Evolutionary conservation across 225 moss, liverwort and hornwort genomes (phyloP).

Genomic region (Sphagnum contortum): DNA sequence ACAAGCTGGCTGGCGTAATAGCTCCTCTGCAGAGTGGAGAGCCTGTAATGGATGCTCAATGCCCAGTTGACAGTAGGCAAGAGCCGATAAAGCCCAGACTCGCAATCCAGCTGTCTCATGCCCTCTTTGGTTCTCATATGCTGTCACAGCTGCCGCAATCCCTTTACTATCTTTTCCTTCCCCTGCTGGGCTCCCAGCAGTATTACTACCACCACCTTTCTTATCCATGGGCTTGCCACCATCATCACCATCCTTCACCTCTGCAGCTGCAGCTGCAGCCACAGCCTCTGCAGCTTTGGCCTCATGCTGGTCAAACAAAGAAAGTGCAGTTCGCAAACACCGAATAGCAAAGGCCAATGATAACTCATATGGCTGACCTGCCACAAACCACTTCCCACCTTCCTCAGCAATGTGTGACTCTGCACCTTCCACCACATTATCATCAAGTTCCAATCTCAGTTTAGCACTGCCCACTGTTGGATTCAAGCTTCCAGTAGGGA

Average conservation of each 20-base stretch:
- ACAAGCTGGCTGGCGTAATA: slow-evolving; percentile 59
- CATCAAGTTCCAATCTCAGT: slow-evolving; percentile 22
- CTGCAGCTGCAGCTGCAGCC: slow-evolving; percentile 46
- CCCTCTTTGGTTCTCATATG: slow-evolving; percentile 61
- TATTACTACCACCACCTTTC: slow-evolving; percentile 41
- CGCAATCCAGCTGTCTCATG: slow-evolving; percentile 45
- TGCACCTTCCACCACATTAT: slow-evolving; percentile 34
- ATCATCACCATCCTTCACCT: slow-evolving; percentile 45
- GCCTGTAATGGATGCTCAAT: slow-evolving; percentile 58
- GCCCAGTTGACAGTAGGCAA: slow-evolving; percentile 44
- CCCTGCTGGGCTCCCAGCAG: slow-evolving; percentile 51
- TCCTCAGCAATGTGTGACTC: slow-evolving; percentile 11
- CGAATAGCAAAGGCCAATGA: slow-evolving; percentile 79
- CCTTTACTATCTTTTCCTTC: slow-evolving; percentile 74
- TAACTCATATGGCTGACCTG: slow-evolving; percentile 63
- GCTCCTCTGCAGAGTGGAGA: slow-evolving; percentile 49
- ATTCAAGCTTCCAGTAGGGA: slow-evolving; percentile 42
- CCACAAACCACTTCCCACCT: slow-evolving; percentile 28
- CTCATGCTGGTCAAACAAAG: slow-evolving; percentile 63
- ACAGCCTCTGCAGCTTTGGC: slow-evolving; percentile 63
- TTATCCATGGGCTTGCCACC: slow-evolving; percentile 25
- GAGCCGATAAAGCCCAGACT: slow-evolving; percentile 46
- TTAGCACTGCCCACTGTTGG: slow-evolving; percentile 18
- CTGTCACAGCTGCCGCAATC: slow-evolving; percentile 45
- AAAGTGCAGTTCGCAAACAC: slow-evolving; percentile 62